Percentiles rank a stretch among this genome's conserved stretches.
Conservation (phyloP, 208 protist genomes). For the Wallacemonas rigidus region DNA sequence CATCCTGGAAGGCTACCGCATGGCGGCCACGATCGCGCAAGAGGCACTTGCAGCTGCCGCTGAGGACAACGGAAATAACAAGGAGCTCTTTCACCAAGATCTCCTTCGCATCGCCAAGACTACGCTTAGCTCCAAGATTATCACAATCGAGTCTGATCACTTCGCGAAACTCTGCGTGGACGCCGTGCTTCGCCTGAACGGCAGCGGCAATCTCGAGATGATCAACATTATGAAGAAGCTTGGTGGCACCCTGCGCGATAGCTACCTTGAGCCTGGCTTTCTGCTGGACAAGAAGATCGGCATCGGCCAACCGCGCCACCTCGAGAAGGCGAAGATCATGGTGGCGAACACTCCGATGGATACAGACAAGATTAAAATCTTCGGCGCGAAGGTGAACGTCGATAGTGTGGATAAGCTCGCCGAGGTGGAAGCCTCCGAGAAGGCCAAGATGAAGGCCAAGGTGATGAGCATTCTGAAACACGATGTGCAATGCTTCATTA, state of each 20-base stretch:
- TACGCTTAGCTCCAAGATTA: constrained; percentile 99
- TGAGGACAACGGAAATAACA: constrained; percentile 85
- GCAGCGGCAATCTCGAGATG: constrained; percentile 96
- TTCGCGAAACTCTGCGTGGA: constrained; percentile 99
- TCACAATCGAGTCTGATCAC: constrained; percentile 96
- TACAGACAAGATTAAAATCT: constrained; percentile 99
- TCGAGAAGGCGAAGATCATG: constrained; percentile 99
- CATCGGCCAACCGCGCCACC: constrained; percentile 96
- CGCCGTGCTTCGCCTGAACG: constrained; percentile 96
- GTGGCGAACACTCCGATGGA: constrained; percentile 99
- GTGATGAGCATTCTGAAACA: constrained; percentile 97
- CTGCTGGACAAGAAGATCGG: constrained; percentile 99
- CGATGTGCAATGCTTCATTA: constrained; percentile 99
- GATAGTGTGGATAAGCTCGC: constrained; percentile 95
- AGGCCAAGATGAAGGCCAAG: constrained; percentile 93
- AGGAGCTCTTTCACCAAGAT: constrained; percentile 95
- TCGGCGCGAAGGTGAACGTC: constrained; percentile 95
- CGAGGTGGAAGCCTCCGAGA: constrained; percentile 99
- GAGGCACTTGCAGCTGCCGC: constrained; percentile 78
- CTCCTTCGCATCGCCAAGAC: constrained; percentile 99
- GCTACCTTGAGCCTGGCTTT: constrained; percentile 99
- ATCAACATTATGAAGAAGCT: constrained; percentile 99
- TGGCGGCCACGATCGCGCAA: constrained; percentile 81
- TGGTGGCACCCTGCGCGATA: constrained; percentile 97
- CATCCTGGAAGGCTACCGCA: constrained; percentile 95